Evolutionary conservation across 345 rosid species (phyloP), one percentile per base, ranked within the genome.

Genomic region (Arabis alpina): DNA sequence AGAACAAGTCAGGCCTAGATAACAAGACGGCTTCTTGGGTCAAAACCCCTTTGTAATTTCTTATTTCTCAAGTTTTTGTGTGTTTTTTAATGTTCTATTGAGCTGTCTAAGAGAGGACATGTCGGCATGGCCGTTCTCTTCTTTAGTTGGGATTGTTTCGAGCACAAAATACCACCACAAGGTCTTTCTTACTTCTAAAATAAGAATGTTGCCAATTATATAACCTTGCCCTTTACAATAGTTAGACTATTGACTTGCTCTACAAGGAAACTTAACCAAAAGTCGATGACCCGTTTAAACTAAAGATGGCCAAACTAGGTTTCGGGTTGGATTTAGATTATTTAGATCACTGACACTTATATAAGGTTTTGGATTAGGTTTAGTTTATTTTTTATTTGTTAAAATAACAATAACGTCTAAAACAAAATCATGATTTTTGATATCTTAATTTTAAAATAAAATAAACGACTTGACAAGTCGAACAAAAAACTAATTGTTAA

Each of bases 1-100:
- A 48, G 64, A 72, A 72, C 48, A 64, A 64, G 76, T 72, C 71
- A 63, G 76, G 32, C 64, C 64, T 45, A 54, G 45, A 63, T 72
- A 36, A 62, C 34, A 54, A 52, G 55, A 63, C 36, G 54, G 34
- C 41, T 14, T 62, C 43, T 23, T 14, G 1, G 24, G 71, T 57
- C 59, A 28, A 65, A 63, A 65, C 60, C 30, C 14, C 45, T 65
- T 43, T 65, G 54, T 65, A 30, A 10, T 65, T 73, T 73, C 60
- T 73, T 65, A 60, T 47, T 37, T 56, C 40, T 47, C 63, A 45
- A 45, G 70, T 54, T 58, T 36, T 2, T 9, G 3, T 24, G 49
- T 39, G 42, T 25, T 13, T 37, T n/a, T 3, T 47, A 45, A 45
- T 34, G 4, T 36, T 36, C 10, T 36, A 25, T 54, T 56, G 71